These are phyloP conservation scores for Pachysandra terminalis DNA, from an alignment of 164 flowering plant species.

Conservation along the genomic window DNA sequence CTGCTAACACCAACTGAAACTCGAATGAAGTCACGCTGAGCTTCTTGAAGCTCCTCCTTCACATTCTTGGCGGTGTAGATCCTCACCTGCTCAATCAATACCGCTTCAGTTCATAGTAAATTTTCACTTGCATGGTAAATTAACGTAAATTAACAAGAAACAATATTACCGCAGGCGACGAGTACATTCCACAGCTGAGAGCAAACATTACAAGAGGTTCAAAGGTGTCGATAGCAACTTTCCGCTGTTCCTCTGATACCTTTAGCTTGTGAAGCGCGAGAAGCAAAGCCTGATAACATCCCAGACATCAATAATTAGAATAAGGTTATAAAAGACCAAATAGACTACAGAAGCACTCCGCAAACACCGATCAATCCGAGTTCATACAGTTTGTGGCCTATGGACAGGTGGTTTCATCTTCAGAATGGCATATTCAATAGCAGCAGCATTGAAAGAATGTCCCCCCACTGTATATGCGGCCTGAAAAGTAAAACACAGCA, in stretches of 20 bases:
- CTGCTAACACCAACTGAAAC: conserved; percentile 73
- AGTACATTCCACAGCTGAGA: conserved; percentile 77
- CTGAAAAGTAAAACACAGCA: conserved; percentile 28
- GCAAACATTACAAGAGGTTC: conserved; percentile 70
- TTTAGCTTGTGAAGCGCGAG: conserved; percentile 73
- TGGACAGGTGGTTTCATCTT: conserved; percentile 83
- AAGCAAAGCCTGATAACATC: conserved; percentile 56
- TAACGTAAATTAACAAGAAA: too few species aligned
- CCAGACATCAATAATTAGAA: conserved; percentile 2
- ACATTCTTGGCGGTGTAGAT: conserved; percentile 61
- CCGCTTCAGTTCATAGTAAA: not conserved
- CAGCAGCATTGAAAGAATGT: conserved; percentile 67
- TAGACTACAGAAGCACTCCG: not conserved
- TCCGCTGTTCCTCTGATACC: conserved; percentile 58
- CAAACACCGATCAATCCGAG: not conserved
- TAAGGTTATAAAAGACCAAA: not conserved
- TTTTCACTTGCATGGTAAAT: not conserved
- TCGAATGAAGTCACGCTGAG: conserved; percentile 58
- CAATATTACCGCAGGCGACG: conserved; percentile 69
- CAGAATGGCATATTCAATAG: conserved; percentile 63
- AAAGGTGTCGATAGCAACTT: conserved; percentile 40
- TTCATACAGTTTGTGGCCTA: conserved; percentile 71
- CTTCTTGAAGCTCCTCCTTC: conserved; percentile 56
- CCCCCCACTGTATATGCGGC: conserved; percentile 83
- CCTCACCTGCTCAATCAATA: conserved; percentile 47